Evolutionary conservation across 495 filamentous ascomycete species (phyloP), one percentile per base, ranked within the genome.

Genomic region (Paragyromitra xinjiangensis): DNA sequence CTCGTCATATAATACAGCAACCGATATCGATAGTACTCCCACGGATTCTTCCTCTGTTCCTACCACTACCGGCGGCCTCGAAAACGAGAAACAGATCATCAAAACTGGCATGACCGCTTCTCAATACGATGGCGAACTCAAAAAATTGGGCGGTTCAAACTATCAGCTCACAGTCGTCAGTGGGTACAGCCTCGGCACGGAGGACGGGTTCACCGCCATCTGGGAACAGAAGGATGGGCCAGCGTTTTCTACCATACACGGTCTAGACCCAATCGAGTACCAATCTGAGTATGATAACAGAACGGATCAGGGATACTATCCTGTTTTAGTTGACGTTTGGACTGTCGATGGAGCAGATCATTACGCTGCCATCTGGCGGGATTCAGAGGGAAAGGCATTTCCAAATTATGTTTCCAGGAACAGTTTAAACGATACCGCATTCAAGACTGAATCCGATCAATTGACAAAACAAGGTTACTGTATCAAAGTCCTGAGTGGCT

Each of bases 111-210:
- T 70, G 40, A 48, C 53, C 7, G 24, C 55, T 5, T 26, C 67
- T 14, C 39, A 59, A 14, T 70, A 48, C 39, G 1, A 37, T 14
- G 3, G 12, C 24, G 67, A 70, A 34, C 40, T 34, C 22, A 19
- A 45, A 12, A 69, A 69, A 37, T 69, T 51, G 66, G 42, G 34
- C 26, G 5, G 12, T 34, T 26, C n/a, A 11, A 22, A 39, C 12
- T 69, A 69, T 40, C 34, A 34, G 12, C 67, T 70, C 40, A 37
- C 53, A 14, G 3, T n/a, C 2, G 3, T 48, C 4, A 62, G 39
- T 24, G 66, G 66, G 2, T 58, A 69, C 66, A 34, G 67, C 16
- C 40, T 62, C 53, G 29, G 24, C 14, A 48, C 9, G 8, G 24
- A 22, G 8, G 67, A 70, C 40, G 12, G 39, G 34, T 70, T 48